A percentile compares a stretch with the other conserved stretches of the same genome.
Evolutionary conservation across 2,329 filamentous ascomycete species (phyloP).

Genomic region (Colletotrichum lentis): DNA sequence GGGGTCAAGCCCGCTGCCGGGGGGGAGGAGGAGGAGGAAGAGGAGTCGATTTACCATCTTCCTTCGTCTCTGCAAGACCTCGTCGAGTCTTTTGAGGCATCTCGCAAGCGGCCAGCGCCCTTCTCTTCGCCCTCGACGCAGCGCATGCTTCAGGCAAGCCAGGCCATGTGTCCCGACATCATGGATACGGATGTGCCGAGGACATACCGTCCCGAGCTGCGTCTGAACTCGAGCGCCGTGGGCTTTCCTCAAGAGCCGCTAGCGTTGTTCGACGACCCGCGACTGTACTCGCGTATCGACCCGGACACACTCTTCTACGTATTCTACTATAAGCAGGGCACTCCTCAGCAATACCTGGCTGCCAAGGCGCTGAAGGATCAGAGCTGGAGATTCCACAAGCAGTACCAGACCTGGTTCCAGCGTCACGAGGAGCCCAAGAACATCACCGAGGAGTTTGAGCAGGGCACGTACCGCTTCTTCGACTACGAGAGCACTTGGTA

Average conservation of each 20-base stretch:
- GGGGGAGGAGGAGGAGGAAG: conserved; percentile 60
- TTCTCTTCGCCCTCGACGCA: conserved; percentile 72
- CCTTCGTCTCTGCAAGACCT: conserved; percentile 89
- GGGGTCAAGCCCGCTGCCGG: conserved; percentile 59
- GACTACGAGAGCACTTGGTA: conserved; percentile 99
- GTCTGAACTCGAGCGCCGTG: conserved; percentile 75
- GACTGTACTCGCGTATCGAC: conserved; percentile 87
- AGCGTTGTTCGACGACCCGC: conserved; percentile 87
- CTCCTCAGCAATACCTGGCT: conserved; percentile 93
- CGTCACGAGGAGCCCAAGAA: conserved; percentile 97
- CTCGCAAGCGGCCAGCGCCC: conserved; percentile 73
- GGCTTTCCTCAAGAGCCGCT: conserved; percentile 95
- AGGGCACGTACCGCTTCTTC: conserved; percentile 98
- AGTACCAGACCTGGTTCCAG: conserved; percentile 99
- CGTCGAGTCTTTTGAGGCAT: conserved; percentile 87
- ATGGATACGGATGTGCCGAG: conserved; percentile 83
- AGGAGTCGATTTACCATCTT: conserved; percentile 91
- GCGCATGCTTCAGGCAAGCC: conserved; percentile 78
- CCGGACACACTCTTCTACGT: conserved; percentile 98
- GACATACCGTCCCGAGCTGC: conserved; percentile 83
- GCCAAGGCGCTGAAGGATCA: conserved; percentile 98
- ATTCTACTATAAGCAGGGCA: conserved; percentile 98
- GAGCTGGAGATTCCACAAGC: conserved; percentile 99
- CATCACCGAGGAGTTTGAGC: conserved; percentile 98
- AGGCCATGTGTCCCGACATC: conserved; percentile 76